These are phyloP conservation scores for Fusarium sp. DNA, from an alignment of 2,329 filamentous ascomycete species.

Conservation along the genomic window DNA sequence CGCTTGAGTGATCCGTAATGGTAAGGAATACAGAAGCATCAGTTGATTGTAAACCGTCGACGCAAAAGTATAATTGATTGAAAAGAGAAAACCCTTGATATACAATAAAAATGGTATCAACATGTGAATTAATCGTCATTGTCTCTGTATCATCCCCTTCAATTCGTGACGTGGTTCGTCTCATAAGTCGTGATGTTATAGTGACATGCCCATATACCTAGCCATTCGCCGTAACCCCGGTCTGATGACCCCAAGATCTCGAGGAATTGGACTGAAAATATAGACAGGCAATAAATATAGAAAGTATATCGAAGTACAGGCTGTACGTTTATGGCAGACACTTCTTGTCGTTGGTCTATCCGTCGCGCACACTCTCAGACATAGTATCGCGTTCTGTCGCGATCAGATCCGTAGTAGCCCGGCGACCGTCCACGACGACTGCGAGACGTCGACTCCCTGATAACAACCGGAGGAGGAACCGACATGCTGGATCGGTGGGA, in stretches of 20 bases:
- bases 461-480: constrained; percentile 39
- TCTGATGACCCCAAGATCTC: neutral
- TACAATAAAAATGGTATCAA: neutral
- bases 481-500: constrained; percentile 43
- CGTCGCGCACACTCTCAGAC: constrained; percentile 5
- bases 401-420: constrained; percentile 27
- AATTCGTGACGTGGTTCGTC: constrained; percentile 4
- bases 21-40: no score
- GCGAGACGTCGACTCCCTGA: constrained; percentile 36
- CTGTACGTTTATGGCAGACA: neutral
- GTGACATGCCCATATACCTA: neutral
- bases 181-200: constrained; percentile 26
- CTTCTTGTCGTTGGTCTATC: neutral
- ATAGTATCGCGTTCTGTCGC: constrained; percentile 32
- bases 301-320: neutral
- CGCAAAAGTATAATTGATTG: no score
- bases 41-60: neutral
- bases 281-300: neutral
- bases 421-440: constrained; percentile 34
- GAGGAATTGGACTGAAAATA: neutral
- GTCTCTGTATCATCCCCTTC: neutral
- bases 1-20: no score
- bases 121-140: neutral
- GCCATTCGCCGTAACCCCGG: neutral
- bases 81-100: neutral